These are phyloP conservation scores for Fistulifera pelliculosa DNA, from an alignment of 108 stramenopile genomes.

Conservation along the genomic window DNA sequence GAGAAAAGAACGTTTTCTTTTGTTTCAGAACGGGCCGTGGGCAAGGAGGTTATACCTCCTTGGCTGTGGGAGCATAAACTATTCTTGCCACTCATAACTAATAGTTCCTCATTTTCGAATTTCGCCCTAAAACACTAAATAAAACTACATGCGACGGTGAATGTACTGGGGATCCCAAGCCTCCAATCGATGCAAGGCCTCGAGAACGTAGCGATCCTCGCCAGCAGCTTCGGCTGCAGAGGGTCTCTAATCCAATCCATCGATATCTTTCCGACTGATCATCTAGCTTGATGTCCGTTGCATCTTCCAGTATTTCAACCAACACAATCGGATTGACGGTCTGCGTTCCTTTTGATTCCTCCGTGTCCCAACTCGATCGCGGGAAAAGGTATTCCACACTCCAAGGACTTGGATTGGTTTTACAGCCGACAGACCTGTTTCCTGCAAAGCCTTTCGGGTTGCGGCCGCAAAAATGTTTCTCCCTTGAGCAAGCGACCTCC, in stretches of 20 bases:
- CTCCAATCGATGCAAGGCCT: slow-evolving; percentile 35
- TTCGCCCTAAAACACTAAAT: no score
- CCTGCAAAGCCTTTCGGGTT: slow-evolving; percentile 45
- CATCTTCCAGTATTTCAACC: slow-evolving; percentile 34
- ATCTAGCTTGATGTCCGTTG: slow-evolving; percentile 32
- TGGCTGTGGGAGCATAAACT: no score
- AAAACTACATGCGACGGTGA: neutral
- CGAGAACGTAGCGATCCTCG: slow-evolving; percentile 47
- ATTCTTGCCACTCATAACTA: no score
- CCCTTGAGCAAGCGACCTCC: slow-evolving; percentile 64
- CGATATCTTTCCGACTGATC: slow-evolving; percentile 35
- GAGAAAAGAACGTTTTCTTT: no score
- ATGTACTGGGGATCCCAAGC: slow-evolving; percentile 46
- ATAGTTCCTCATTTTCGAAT: no score
- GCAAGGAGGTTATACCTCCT: no score
- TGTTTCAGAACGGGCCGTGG: no score
- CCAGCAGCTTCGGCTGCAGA: slow-evolving; percentile 22
- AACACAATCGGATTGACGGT: slow-evolving; percentile 64
- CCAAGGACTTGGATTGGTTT: slow-evolving; percentile 52
- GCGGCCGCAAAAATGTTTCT: slow-evolving; percentile 70
- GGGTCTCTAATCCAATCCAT: slow-evolving; percentile 53
- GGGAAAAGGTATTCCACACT: slow-evolving; percentile 57
- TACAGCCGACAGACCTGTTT: slow-evolving; percentile 43
- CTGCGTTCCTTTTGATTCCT: slow-evolving; percentile 47
- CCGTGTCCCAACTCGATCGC: slow-evolving; percentile 46